Percentiles rank a stretch among this genome's conserved stretches.
These are phyloP conservation scores for Spinellus fusiger DNA, from an alignment of 192 early-diverging fungal genomes.

Conservation along the genomic window DNA sequence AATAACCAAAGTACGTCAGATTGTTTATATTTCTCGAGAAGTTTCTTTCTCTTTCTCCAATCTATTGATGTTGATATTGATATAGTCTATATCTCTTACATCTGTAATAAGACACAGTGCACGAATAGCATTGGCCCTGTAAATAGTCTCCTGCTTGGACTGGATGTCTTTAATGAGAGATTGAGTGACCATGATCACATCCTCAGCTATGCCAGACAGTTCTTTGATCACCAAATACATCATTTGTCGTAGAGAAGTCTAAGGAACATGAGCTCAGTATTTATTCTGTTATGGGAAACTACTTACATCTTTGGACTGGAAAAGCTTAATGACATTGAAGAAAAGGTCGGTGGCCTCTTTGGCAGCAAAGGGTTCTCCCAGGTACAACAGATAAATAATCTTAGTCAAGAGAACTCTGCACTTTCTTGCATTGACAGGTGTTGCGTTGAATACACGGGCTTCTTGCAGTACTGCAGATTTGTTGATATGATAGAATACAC, in stretches of 20 bases:
- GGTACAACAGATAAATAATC: constrained; percentile 88
- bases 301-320: constrained; percentile 89
- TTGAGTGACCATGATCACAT: constrained; percentile 97
- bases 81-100: constrained; percentile 36
- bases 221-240: constrained; percentile 97
- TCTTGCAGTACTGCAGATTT: constrained; percentile 92
- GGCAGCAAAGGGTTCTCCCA: constrained; percentile 83
- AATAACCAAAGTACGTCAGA: background rate
- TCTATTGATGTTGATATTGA: background rate
- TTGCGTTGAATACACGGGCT: constrained; percentile 93
- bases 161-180: constrained; percentile 96
- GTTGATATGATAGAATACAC: constrained; percentile 84
- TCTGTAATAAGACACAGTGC: constrained; percentile 94
- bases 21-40: background rate
- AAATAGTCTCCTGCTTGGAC: constrained; percentile 84
- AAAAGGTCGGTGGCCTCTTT: constrained; percentile 97
- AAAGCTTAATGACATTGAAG: constrained; percentile 96
- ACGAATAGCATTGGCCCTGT: constrained; percentile 93
- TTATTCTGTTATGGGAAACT: background rate
- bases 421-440: constrained; percentile 92
- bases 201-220: constrained; percentile 84
- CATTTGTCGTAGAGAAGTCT: constrained; percentile 94
- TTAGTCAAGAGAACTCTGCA: constrained; percentile 90
- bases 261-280: background rate
- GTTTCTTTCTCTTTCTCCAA: background rate